Base-by-base conservation (phyloP, 2,329 filamentous ascomycete species). In the Cordyceps cateniannulata region DNA sequence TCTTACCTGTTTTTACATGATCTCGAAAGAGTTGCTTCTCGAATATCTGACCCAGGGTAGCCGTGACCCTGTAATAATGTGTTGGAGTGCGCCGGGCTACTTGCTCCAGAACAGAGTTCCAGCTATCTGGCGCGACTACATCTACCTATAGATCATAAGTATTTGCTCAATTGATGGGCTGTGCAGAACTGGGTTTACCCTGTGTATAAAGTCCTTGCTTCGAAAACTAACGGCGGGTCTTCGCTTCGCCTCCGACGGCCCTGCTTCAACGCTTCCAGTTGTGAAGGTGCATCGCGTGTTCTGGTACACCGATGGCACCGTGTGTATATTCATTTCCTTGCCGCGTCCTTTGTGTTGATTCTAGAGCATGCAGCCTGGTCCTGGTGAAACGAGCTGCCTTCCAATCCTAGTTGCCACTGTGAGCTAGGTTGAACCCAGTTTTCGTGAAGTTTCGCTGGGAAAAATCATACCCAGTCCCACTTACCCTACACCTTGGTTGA, bases 11-110 rank as follows among this genome's bases (percentile, higher is more conserved):
- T 72, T 96, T 96, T 66, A 98, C 87, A 70, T 96, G 93, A 48
- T 86, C 79, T n/a, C 84, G 88, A 68, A 96, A 92, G 68, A 97
- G 96, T 0, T 86, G 83, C 1, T 85, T 84, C 38, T 88, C 81
- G 1, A 98, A 71, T 5, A 98, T 70, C 62, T 91, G 85, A 9
- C 81, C 81, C 10, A 96, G 79, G 3, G 85, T 84, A 82, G 96
- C 86, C 65, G 85, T 83, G 2, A 96, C 85, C 62, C 84, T 82
- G 35, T 83, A 83, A 77, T 90, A 96, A 14, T 66, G 65, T 1
- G 81, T 79, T 5, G 66, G 67, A 14, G 66, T 66, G 3, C 68
- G 56, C 16, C 69, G 69, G 8, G 80, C 70, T 18, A 92, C 69
- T 64, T 81, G 81, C 35, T 79, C 70, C 66, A 78, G 77, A 3